Evolutionary conservation across 2,329 filamentous ascomycete species (phyloP).

Genomic region (Coniochaeta ligniaria): DNA sequence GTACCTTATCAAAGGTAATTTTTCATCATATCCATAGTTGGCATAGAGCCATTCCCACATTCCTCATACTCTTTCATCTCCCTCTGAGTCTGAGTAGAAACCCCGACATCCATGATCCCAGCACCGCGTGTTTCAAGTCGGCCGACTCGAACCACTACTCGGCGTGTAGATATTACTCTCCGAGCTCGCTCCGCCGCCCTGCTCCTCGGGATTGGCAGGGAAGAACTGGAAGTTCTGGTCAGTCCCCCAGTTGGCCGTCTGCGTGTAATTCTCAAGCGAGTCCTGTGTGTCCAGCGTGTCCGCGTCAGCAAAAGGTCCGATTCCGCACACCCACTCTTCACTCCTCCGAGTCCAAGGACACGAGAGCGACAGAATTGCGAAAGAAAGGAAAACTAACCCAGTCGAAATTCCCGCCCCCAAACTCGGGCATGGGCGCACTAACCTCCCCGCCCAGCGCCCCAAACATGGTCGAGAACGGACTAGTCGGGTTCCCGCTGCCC

Average conservation of each 20-base stretch:
- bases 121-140: too few relatives aligned
- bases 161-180: constrained; percentile 1
- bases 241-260: constrained; percentile 44
- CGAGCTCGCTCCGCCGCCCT: constrained; percentile 2
- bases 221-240: constrained; percentile 48
- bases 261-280: constrained; percentile 50
- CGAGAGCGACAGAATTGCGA: neutral
- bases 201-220: constrained; percentile 19
- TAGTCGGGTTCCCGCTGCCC: constrained; percentile 14
- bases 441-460: neutral
- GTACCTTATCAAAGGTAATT: neutral
- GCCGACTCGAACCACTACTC: neutral
- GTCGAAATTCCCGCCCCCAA: constrained; percentile 43
- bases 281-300: constrained; percentile 32
- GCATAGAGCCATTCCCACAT: neutral
- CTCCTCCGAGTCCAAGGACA: too few relatives aligned
- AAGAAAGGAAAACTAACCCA: constrained; percentile 38
- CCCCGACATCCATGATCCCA: too few relatives aligned
- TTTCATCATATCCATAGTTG: neutral
- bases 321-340: too few relatives aligned
- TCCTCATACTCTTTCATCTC: neutral
- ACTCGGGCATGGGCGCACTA: constrained; percentile 27
- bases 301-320: constrained; percentile 15
- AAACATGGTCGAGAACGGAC: constrained; percentile 46
- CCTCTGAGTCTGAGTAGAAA: too few relatives aligned